Conservation (phyloP, 164 flowering plant genomes). For the Stephania cephalantha region DNA sequence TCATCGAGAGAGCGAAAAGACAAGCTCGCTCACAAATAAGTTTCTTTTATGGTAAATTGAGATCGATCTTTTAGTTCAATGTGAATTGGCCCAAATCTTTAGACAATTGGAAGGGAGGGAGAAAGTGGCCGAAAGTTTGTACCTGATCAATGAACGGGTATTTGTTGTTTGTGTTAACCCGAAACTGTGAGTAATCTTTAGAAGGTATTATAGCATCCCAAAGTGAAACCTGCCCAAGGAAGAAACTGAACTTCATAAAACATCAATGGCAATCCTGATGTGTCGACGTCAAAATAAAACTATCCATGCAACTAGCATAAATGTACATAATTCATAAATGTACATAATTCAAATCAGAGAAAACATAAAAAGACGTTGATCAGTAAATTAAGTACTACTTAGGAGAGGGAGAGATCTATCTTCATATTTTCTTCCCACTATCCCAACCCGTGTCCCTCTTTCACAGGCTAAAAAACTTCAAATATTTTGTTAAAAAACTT, state of each 20-base stretch:
- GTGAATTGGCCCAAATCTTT: neutral
- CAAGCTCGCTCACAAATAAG: neutral
- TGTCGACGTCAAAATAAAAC: no score
- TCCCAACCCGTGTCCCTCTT: neutral
- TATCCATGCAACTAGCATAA: no score
- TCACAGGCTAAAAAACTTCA: neutral
- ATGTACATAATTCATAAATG: no score
- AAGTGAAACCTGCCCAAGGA: conserved; percentile 30
- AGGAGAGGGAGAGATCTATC: neutral
- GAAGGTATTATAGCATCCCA: conserved; percentile 82
- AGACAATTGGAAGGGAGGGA: no score
- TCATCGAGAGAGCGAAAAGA: neutral
- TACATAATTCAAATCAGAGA: no score
- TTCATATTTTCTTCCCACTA: neutral
- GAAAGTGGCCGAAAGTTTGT: neutral
- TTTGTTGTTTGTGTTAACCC: conserved; percentile 66
- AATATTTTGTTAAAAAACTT: no score
- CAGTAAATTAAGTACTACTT: no score
- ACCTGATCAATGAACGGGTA: conserved; percentile 85
- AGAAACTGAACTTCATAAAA: neutral
- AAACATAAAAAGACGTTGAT: no score
- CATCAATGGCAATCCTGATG: neutral
- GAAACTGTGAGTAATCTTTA: conserved; percentile 73
- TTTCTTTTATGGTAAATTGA: neutral
- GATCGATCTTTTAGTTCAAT: neutral